Conservation (phyloP, 306 rosid species). For the Crotalaria pallida region DNA sequence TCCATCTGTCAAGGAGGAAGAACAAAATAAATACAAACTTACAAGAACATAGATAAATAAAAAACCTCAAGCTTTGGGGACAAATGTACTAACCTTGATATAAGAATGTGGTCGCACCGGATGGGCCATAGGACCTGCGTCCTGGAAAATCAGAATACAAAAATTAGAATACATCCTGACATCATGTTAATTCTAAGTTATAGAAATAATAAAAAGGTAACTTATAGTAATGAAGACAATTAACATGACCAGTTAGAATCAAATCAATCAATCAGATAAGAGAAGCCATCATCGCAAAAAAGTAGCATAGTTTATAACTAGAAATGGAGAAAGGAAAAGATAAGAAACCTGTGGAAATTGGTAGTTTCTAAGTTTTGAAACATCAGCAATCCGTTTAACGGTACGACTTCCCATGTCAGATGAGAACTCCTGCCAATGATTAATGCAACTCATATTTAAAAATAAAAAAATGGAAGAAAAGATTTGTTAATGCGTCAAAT, state of each 20-base stretch:
- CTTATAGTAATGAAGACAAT: not conserved
- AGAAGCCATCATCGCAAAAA: constrained; percentile 7
- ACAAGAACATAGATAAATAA: not conserved
- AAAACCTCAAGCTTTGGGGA: not conserved
- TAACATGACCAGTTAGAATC: not conserved
- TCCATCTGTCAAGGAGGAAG: constrained; percentile 73
- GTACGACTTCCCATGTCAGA: constrained; percentile 97
- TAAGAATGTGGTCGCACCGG: constrained; percentile 98
- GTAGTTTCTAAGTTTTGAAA: constrained; percentile 80
- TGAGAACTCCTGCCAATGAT: constrained; percentile 75
- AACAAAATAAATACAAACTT: constrained; percentile 24
- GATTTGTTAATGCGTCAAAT: not conserved
- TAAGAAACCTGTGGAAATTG: constrained; percentile 94
- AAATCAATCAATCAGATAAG: not conserved
- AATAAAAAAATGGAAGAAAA: not conserved
- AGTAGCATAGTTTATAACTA: not conserved
- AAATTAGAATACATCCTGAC: constrained; percentile 5
- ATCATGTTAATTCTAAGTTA: not conserved
- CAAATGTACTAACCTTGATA: constrained; percentile 68
- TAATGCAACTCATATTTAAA: constrained; percentile 6
- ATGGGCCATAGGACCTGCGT: constrained; percentile 99
- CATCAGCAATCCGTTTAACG: constrained; percentile 82
- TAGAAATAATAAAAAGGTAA: not conserved
- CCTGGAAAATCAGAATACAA: constrained; percentile 49
- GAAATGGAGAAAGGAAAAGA: not conserved